These are phyloP conservation scores for Plectosphaerella sp. DNA, from an alignment of 2,329 filamentous ascomycete genomes.

Conservation along the genomic window DNA sequence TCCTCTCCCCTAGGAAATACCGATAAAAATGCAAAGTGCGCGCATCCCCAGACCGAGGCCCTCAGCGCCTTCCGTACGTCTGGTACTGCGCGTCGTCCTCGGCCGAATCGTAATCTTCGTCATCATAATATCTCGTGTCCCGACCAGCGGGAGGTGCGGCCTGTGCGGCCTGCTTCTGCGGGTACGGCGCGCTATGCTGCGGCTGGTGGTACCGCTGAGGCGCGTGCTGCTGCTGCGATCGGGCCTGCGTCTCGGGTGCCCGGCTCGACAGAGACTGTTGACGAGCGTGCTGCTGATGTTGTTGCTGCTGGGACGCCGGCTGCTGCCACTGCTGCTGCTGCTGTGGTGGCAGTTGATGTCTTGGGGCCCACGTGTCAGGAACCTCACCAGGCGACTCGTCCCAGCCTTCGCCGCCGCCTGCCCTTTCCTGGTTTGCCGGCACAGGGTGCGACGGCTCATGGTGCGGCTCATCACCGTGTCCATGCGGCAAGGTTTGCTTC, in stretches of 20 bases:
- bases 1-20: not conserved
- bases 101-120: not conserved
- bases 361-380: not conserved
- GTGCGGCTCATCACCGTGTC: not conserved
- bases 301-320: not conserved
- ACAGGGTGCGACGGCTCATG: slow-evolving; percentile 1
- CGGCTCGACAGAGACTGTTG: not conserved
- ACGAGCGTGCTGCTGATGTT: not conserved
- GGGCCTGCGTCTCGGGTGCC: not conserved
- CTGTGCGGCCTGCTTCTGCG: not conserved
- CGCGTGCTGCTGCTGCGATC: not conserved
- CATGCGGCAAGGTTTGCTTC: slow-evolving; percentile 16
- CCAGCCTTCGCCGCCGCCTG: not conserved
- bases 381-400: not conserved
- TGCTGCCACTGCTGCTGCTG: not conserved
- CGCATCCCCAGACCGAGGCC: not conserved
- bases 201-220: not conserved
- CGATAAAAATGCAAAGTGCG: not conserved
- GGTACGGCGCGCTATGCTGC: not conserved
- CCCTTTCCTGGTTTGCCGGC: not conserved
- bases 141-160: slow-evolving; percentile 7
- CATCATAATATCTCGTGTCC: slow-evolving; percentile 5
- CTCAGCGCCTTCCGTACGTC: not conserved
- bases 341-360: not conserved
- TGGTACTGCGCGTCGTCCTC: not conserved